Percentiles rank a stretch among this genome's conserved stretches.
Evolutionary conservation across 208 protist genomes (phyloP).

Genomic region (Blastocrithidia nonstop): DNA sequence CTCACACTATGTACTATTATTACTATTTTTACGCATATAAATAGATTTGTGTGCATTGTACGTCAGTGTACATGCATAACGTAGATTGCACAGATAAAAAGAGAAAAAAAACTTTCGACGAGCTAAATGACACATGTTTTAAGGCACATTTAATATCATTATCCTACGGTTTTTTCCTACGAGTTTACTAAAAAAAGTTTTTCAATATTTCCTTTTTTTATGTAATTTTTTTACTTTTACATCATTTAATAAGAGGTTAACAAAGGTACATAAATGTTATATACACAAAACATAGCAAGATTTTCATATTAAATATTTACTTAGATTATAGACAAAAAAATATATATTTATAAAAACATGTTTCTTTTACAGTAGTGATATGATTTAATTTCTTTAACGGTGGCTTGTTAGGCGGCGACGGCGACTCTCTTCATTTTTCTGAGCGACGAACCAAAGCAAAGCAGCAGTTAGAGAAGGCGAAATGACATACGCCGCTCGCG

Average conservation of each 20-base stretch:
- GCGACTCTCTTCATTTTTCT: conserved; percentile 86
- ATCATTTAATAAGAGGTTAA: too few species aligned
- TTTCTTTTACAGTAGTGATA: conserved; percentile 47
- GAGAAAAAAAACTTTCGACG: too few species aligned
- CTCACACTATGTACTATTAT: conserved; percentile 13
- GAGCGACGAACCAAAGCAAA: conserved; percentile 71
- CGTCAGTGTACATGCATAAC: too few species aligned
- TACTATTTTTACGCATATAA: neutral
- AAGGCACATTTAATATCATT: too few species aligned
- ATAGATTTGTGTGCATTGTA: conserved; percentile 1
- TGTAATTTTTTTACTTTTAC: neutral
- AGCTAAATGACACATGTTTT: too few species aligned
- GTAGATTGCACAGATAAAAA: too few species aligned
- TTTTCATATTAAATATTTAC: neutral
- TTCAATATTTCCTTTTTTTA: too few species aligned
- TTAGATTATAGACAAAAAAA: neutral
- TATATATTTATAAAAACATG: conserved; percentile 1
- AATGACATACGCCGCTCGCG: conserved; percentile 58
- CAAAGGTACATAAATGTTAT: too few species aligned
- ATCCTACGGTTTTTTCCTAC: too few species aligned
- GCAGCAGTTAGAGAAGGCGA: conserved; percentile 61
- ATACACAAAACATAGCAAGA: too few species aligned
- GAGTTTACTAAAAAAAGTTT: too few species aligned
- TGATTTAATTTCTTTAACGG: too few species aligned
- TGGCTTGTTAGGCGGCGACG: conserved; percentile 67